Conservation (phyloP, 129 eudicot species). For the Artemisia tridentata region DNA sequence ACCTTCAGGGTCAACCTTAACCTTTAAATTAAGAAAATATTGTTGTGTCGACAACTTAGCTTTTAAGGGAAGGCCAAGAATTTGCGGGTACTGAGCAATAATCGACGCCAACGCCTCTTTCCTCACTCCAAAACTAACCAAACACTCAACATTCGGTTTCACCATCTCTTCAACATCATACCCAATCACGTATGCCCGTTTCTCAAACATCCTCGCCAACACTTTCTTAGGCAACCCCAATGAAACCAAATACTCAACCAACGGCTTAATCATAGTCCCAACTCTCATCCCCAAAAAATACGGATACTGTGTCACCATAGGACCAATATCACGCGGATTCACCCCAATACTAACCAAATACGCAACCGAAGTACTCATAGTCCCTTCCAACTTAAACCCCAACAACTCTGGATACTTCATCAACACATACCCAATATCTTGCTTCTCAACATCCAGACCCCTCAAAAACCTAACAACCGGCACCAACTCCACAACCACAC, state of each 20-base stretch:
- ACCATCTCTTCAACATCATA: conserved; percentile 59
- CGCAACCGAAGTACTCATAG: conserved; percentile 77
- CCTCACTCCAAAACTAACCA: conserved; percentile 55
- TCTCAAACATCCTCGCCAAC: conserved; percentile 61
- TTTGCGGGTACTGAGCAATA: conserved; percentile 66
- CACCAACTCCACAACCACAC: conserved; percentile 72
- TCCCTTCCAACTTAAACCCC: conserved; percentile 74
- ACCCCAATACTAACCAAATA: conserved; percentile 73
- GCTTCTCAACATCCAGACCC: conserved; percentile 65
- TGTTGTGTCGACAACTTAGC: conserved; percentile 67
- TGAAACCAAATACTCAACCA: conserved; percentile 58
- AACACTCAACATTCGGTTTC: conserved; percentile 70
- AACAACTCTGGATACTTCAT: conserved; percentile 65
- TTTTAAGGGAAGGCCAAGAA: conserved; percentile 66
- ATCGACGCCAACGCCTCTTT: conserved; percentile 46
- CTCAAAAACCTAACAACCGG: conserved; percentile 64
- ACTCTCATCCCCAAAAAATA: conserved; percentile 68
- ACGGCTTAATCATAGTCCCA: conserved; percentile 73
- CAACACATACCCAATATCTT: conserved; percentile 63
- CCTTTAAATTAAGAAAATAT: conserved; percentile 52
- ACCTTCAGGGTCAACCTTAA: conserved; percentile 63
- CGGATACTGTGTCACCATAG: conserved; percentile 74
- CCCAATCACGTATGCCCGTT: conserved; percentile 61
- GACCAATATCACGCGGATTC: conserved; percentile 73
- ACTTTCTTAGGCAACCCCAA: conserved; percentile 65